phyloP scores from a whole-genome alignment of 2,329 filamentous ascomycete genomes.

The Hirsutella minnesotensis region DNA sequence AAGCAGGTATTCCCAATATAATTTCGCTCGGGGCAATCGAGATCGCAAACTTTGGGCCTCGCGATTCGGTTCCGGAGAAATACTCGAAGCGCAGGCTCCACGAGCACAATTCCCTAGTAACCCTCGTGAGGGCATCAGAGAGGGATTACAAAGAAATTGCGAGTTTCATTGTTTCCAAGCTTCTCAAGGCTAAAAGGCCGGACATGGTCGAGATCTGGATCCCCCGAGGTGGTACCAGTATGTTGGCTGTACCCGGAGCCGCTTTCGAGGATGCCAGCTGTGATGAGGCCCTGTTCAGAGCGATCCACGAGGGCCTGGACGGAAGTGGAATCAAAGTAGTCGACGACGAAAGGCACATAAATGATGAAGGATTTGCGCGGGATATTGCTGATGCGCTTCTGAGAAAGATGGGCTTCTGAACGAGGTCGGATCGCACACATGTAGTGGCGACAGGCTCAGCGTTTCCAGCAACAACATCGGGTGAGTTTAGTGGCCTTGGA shows the following conservation, averaged over 20 bases:
- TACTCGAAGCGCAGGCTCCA: slow-evolving; percentile 40
- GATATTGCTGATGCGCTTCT: slow-evolving; percentile 31
- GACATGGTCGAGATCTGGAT: slow-evolving; percentile 42
- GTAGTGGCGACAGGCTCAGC: no score
- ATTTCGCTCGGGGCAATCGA: slow-evolving; percentile 42
- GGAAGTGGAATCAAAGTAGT: slow-evolving; percentile 36
- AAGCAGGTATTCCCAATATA: slow-evolving; percentile 42
- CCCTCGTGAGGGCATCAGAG: slow-evolving; percentile 50
- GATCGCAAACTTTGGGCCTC: slow-evolving; percentile 53
- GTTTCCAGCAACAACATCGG: no score
- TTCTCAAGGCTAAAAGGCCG: slow-evolving; percentile 28
- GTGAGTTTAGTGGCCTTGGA: no score
- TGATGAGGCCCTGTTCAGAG: slow-evolving; percentile 38
- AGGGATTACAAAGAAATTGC: slow-evolving; percentile 46
- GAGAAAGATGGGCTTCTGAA: slow-evolving; percentile 13
- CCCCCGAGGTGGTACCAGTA: slow-evolving; percentile 48
- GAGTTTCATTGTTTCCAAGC: slow-evolving; percentile 39
- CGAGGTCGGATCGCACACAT: not conserved
- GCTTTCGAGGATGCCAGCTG: slow-evolving; percentile 36
- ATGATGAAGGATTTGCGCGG: slow-evolving; percentile 38
- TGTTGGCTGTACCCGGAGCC: slow-evolving; percentile 40
- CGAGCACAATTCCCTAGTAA: slow-evolving; percentile 55
- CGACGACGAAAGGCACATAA: slow-evolving; percentile 38
- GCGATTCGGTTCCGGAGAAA: slow-evolving; percentile 39
- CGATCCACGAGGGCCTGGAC: slow-evolving; percentile 34